A percentile compares a stretch with the other conserved stretches of the same genome.
Conservation (phyloP, 139 green algal species). For the Cymbomonas tetramitiformis region DNA sequence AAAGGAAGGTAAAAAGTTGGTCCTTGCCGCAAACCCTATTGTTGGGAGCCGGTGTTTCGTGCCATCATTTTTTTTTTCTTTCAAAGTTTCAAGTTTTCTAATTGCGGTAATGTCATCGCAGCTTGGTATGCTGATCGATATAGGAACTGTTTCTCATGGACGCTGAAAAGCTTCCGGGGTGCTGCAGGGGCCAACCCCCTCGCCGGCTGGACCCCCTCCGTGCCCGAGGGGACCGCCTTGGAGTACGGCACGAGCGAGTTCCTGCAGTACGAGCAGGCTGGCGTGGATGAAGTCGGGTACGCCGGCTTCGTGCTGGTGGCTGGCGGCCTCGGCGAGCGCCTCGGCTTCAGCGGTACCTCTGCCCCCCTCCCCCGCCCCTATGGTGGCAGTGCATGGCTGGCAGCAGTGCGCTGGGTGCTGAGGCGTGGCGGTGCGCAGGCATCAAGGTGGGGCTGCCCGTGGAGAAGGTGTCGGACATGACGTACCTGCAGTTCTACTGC, state of each 20-base stretch:
- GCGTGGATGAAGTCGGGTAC: conserved; percentile 18
- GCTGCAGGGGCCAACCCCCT: conserved; percentile 86
- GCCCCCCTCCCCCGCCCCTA: too few species aligned
- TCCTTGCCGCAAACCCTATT: too few species aligned
- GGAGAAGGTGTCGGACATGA: conserved; percentile 53
- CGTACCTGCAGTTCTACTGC: conserved; percentile 84
- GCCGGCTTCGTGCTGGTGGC: conserved; percentile 92
- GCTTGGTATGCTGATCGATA: too few species aligned
- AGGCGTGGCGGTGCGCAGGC: too few species aligned
- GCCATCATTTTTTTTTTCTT: too few species aligned
- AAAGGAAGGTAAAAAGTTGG: conserved; percentile 58
- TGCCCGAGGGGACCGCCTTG: conserved; percentile 65
- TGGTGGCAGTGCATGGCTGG: too few species aligned
- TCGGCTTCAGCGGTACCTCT: conserved; percentile 84
- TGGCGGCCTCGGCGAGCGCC: conserved; percentile 81
- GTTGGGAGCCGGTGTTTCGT: too few species aligned
- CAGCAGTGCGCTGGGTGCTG: too few species aligned
- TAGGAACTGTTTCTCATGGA: too few species aligned
- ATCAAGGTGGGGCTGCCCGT: conserved; percentile 76
- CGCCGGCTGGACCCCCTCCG: conserved; percentile 69
- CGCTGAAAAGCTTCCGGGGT: too few species aligned
- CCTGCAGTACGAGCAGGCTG: conserved; percentile 41
- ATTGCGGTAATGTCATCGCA: too few species aligned
- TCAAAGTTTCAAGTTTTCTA: too few species aligned
- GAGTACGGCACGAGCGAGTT: conserved; percentile 56